A percentile compares a stretch with the other conserved stretches of the same genome.
These are phyloP conservation scores for Platanthera zijinensis DNA, from an alignment of 106 monocot genomes.

Conservation along the genomic window DNA sequence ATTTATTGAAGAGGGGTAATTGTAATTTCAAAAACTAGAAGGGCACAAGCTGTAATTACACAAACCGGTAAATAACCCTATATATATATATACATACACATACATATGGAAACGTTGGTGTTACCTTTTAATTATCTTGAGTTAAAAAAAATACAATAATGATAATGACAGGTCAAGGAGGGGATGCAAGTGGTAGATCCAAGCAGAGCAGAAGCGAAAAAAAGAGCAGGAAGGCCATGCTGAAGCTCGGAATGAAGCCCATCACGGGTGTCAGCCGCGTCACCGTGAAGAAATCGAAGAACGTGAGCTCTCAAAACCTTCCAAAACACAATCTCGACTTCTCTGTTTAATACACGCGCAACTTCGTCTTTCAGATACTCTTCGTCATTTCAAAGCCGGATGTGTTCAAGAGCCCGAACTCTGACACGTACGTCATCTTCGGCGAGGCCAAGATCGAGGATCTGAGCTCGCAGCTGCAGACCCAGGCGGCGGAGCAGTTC, in stretches of 20 bases:
- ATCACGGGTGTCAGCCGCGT: conserved; percentile 25
- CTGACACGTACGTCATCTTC: conserved; percentile 18
- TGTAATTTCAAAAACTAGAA: no score
- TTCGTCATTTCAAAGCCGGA: conserved; percentile 29
- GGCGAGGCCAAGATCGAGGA: conserved; percentile 28
- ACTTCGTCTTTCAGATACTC: conserved; percentile 8
- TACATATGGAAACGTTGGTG: no score
- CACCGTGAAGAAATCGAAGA: conserved; percentile 22
- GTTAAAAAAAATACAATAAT: no score
- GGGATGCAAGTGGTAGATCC: conserved; percentile 13
- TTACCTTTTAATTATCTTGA: no score
- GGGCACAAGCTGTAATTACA: no score
- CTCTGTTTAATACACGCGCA: neutral
- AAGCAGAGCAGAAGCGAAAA: conserved; percentile 34
- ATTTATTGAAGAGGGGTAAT: no score
- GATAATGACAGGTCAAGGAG: neutral
- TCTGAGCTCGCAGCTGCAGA: conserved; percentile 25
- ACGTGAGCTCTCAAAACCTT: conserved; percentile 8
- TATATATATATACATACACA: no score
- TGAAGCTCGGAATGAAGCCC: conserved; percentile 29
- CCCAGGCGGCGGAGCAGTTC: conserved; percentile 24
- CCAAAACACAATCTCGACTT: neutral
- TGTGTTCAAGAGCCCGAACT: conserved; percentile 25
- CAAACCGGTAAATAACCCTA: no score
- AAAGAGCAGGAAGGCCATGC: conserved; percentile 26